Percentiles rank a stretch among this genome's conserved stretches.
Evolutionary conservation across 305 asterid genomes (phyloP).

Genomic region (Fraxinus dipetala): DNA sequence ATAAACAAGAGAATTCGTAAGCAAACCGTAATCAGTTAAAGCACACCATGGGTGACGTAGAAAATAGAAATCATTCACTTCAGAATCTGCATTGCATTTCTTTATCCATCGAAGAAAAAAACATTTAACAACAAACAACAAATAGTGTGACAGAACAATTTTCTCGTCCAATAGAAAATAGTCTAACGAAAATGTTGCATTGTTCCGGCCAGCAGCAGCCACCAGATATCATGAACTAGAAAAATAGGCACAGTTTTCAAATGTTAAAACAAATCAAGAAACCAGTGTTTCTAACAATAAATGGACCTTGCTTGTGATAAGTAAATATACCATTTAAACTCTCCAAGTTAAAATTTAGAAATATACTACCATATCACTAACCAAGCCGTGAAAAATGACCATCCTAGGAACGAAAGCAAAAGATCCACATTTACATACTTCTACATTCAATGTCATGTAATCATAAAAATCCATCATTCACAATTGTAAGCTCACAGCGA

Average conservation of each 20-base stretch:
- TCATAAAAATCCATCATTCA: not conserved
- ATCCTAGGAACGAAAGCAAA: not conserved
- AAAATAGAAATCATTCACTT: not conserved
- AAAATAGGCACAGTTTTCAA: not conserved
- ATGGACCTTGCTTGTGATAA: not conserved
- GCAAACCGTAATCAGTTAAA: not conserved
- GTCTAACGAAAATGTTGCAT: not conserved
- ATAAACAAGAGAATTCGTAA: conserved; percentile 9
- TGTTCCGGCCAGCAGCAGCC: not conserved
- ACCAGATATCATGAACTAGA: not conserved
- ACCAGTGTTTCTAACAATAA: not conserved
- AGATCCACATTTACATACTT: not conserved
- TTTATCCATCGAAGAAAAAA: not conserved
- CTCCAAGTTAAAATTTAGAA: conserved; percentile 3
- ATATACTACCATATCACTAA: not conserved
- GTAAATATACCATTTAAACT: not conserved
- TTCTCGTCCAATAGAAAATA: not conserved
- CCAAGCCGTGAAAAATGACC: not conserved
- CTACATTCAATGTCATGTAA: not conserved
- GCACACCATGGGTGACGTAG: not conserved
- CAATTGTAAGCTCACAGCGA: not conserved
- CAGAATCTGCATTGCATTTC: not conserved
- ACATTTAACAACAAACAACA: not conserved
- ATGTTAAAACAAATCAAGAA: not conserved
- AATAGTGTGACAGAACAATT: not conserved